Evolutionary conservation across 495 filamentous ascomycete species (phyloP).

Genomic region (Bacidia gigantensis): DNA sequence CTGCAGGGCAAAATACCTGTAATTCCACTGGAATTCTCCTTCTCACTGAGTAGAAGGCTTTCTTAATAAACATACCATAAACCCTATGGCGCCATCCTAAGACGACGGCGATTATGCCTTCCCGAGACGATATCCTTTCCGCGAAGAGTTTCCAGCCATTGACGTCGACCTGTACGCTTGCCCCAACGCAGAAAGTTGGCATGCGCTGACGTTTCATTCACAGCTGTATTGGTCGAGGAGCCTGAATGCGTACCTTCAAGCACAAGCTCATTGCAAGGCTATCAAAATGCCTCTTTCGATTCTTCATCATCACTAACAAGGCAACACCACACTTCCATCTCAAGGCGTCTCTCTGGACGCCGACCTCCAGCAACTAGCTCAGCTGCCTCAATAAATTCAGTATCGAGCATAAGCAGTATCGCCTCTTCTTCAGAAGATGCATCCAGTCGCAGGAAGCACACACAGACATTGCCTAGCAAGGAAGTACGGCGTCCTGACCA

Average conservation of each 20-base stretch:
- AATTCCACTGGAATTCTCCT: no score
- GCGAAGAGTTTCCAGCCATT: neutral
- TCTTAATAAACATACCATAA: no score
- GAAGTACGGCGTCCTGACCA: conserved; percentile 25
- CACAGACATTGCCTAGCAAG: neutral
- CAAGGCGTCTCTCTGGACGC: conserved; percentile 12
- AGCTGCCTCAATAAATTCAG: conserved; percentile 9
- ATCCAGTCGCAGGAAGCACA: conserved; percentile 20
- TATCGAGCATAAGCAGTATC: conserved; percentile 8
- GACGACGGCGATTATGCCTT: neutral
- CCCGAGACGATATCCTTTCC: neutral
- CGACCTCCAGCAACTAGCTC: neutral
- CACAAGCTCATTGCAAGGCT: conserved; percentile 3
- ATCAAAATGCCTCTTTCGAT: conserved; percentile 11
- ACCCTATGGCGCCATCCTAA: neutral
- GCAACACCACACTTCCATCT: conserved; percentile 9
- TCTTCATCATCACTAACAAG: conserved; percentile 11
- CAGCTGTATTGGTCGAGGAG: conserved; percentile 25
- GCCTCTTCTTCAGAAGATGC: conserved; percentile 13
- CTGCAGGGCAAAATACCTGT: no score
- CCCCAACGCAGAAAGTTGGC: neutral
- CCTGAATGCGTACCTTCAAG: conserved; percentile 19
- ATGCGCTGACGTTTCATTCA: neutral
- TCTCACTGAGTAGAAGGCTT: no score
- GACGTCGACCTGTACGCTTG: neutral